Base-by-base conservation (phyloP, 2,329 filamentous ascomycete species). In the Pseudogymnoascus sp. region DNA sequence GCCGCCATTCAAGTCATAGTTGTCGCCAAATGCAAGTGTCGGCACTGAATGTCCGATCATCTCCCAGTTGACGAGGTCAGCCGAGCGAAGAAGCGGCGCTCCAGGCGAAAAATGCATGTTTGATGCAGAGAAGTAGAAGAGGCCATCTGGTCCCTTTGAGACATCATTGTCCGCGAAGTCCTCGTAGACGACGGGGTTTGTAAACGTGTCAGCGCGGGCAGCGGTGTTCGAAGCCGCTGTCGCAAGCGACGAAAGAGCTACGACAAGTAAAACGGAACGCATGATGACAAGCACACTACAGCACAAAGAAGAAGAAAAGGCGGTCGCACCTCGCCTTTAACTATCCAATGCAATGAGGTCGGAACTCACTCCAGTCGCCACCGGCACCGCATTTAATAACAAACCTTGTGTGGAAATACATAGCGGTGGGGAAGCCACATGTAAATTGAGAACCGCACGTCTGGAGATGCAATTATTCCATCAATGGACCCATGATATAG, bases 161-260 rank as follows among this genome's bases (percentile, higher is more conserved):
- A 84, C 73, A 65, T 84, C 81, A 16, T 79, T 73, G 64, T 84
- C 81, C 0, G 81, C 77, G 35, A 81, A 74, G 65, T 84, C 81
- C 60, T 81, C 73, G 73, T 77, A 84, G 2, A 83, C 69, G n/a
- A 83, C 72, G 0, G 80, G 81, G 65, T 83, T 82, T 12, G 68
- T 54, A 25, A 54, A 54, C 25, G 47, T 54, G 28, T 32, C 47
- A 20, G 47, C 47, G 30, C 28, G 47, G 2, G 18, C 47, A 32
- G 28, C 47, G 18, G 16, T 32, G 47, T 20, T 54, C n/a, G 28
- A 54, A 8, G 6, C 47, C 47, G 47, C 47, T 32, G 47, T 32
- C n/a, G n/a, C 47, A 25, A 54, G 47, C 47, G 47, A 54, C n/a
- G 47, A 54, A 30, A 54, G 9, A 28, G 28, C 47, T 4, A 54